phyloP scores from a whole-genome alignment of 2,329 filamentous ascomycete species.

The Cytospora paraplurivora region DNA sequence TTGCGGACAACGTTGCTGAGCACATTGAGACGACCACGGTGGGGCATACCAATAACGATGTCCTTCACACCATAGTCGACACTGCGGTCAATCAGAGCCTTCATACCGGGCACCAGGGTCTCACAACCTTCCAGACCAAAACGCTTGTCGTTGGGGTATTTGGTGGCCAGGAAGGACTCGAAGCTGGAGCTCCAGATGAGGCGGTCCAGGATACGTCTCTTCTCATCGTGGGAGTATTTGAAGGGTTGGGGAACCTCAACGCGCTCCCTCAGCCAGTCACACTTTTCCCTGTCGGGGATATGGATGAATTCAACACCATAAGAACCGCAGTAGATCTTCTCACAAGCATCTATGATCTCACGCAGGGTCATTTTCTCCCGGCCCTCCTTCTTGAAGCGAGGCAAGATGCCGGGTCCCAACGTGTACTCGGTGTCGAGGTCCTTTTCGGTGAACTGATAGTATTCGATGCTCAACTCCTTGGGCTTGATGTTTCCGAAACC shows the following conservation, averaged over 20 bases:
- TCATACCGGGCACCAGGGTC: slow-evolving; percentile 97
- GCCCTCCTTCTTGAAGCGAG: slow-evolving; percentile 84
- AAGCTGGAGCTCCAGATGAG: slow-evolving; percentile 99
- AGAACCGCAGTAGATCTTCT: slow-evolving; percentile 95
- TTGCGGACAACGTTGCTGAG: slow-evolving; percentile 98
- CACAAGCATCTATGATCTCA: slow-evolving; percentile 90
- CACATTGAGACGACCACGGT: slow-evolving; percentile 96
- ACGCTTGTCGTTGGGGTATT: slow-evolving; percentile 99
- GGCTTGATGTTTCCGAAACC: slow-evolving; percentile 85
- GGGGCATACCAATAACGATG: slow-evolving; percentile 99
- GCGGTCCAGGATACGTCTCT: slow-evolving; percentile 94
- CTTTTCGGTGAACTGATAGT: slow-evolving; percentile 94
- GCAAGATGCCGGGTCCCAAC: slow-evolving; percentile 91
- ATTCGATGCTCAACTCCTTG: slow-evolving; percentile 88
- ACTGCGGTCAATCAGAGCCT: slow-evolving; percentile 95
- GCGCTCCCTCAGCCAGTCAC: slow-evolving; percentile 96
- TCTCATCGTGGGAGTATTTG: slow-evolving; percentile 98
- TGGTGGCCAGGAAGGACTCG: slow-evolving; percentile 91
- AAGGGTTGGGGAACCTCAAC: slow-evolving; percentile 93
- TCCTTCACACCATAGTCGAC: slow-evolving; percentile 99
- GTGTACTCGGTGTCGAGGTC: slow-evolving; percentile 91
- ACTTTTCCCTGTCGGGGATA: slow-evolving; percentile 95
- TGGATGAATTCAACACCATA: slow-evolving; percentile 99
- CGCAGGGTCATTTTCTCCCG: slow-evolving; percentile 95
- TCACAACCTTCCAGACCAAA: slow-evolving; percentile 98